A percentile compares a stretch with the other conserved stretches of the same genome.
Conservation (phyloP, 129 eudicot species). For the Kitagawia praeruptora region DNA sequence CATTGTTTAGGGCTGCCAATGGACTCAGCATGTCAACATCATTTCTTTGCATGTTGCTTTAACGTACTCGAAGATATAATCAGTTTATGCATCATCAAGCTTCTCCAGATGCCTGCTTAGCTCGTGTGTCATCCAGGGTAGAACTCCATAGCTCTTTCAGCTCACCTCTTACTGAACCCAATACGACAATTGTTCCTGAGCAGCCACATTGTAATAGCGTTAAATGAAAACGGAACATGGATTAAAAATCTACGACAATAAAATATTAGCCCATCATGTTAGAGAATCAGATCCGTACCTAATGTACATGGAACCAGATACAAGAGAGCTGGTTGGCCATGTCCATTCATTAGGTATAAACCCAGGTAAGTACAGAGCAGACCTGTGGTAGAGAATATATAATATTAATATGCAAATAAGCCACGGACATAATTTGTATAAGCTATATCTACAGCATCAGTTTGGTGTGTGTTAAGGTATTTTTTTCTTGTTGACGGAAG, state of each 20-base stretch:
- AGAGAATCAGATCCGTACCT: constrained; percentile 33
- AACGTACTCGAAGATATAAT: neutral
- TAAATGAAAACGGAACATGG: neutral
- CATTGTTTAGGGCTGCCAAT: neutral
- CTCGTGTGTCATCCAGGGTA: constrained; percentile 17
- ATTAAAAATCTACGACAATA: neutral
- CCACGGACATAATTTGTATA: neutral
- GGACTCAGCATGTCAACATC: neutral
- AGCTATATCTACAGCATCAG: neutral
- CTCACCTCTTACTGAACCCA: constrained; percentile 71
- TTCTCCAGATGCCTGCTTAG: constrained; percentile 16
- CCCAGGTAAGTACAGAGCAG: constrained; percentile 53
- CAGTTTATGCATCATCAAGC: constrained; percentile 19
- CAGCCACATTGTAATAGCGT: neutral
- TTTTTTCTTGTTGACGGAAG: neutral
- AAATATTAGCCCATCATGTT: neutral
- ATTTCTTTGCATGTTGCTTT: neutral
- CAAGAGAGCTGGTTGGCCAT: constrained; percentile 95
- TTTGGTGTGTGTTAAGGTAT: neutral
- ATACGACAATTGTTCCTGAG: constrained; percentile 55
- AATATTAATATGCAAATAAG: neutral
- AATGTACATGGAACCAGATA: constrained; percentile 92
- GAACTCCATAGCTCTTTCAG: constrained; percentile 66
- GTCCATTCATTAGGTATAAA: constrained; percentile 81
- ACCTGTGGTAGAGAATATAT: constrained; percentile 33